Evolutionary conservation across 2,329 filamentous ascomycete genomes (phyloP), one percentile per base, ranked within the genome.

Genomic region (Nectriaceae sp.): DNA sequence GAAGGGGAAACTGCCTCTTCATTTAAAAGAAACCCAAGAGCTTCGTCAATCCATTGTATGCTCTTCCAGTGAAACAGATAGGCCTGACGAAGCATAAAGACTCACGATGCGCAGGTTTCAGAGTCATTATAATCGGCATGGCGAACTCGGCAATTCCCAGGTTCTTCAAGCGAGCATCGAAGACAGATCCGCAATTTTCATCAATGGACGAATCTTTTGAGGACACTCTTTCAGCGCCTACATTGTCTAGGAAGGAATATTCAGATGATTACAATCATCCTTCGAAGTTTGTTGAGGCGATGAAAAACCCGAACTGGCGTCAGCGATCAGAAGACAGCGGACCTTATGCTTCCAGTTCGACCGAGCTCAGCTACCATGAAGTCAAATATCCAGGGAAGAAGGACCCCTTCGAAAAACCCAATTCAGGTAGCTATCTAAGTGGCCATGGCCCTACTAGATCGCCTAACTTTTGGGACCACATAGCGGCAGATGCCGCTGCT

Each of bases 261-360:
- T 49, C 49, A 11, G 61, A 57, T 10, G 64, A 65, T 2, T 39
- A 50, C 5, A 50, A 45, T 11, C 6, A 42, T 5, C 46, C 35
- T 20, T 61, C 57, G 21, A 66, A 61, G 36, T 61, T 64, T 33
- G 42, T 49, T 6, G 62, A 68, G 49, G 68, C 67, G 20, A 63
- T 70, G 62, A 66, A 60, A 20, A 68, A 70, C 21, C 66, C 66
- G 13, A 59, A 70, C 41, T 70, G 68, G 68, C 64, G 67, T 24
- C 54, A 52, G 21, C 65, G 67, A 24, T 21, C 18, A 39, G 37
- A 39, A 39, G 37, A 21, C 8, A n/a, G 37, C 37, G 20, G 19
- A 11, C 10, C 37, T 10, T 5, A 16, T 18, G 3, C 36, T 40
- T 46, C 44, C 4, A 40, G 15, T 4, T 15, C 11, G 10, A 40